Evolutionary conservation across 768 basidiomycete genomes (phyloP).

Genomic region (Butyriboletus loyo): DNA sequence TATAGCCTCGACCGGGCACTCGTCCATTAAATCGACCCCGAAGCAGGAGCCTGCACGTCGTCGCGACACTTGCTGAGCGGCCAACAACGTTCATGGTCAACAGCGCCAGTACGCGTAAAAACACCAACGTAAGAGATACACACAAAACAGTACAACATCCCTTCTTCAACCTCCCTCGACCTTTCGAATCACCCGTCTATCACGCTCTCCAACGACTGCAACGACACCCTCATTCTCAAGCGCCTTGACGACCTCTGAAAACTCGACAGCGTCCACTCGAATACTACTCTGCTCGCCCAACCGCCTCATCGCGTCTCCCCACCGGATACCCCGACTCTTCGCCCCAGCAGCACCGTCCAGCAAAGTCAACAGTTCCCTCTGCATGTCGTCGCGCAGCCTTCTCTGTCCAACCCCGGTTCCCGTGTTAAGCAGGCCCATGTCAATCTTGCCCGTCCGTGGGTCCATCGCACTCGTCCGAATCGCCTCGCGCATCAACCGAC

Average conservation of each 20-base stretch:
- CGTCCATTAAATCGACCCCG: background rate
- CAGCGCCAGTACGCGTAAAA: background rate
- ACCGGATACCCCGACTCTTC: conserved; percentile 63
- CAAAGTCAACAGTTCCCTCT: conserved; percentile 69
- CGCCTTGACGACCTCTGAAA: conserved; percentile 70
- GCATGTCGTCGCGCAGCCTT: conserved; percentile 85
- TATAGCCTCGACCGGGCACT: conserved; percentile 11
- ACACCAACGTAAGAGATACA: conserved; percentile 1
- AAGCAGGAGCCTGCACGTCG: background rate
- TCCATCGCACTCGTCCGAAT: conserved; percentile 95
- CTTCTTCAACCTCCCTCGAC: conserved; percentile 44
- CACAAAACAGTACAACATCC: background rate
- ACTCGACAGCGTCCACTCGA: conserved; percentile 75
- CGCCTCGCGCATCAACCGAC: conserved; percentile 93
- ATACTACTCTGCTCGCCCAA: conserved; percentile 85
- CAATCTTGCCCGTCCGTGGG: conserved; percentile 94
- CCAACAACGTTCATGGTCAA: background rate
- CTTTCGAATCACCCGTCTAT: conserved; percentile 73
- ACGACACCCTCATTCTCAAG: conserved; percentile 85
- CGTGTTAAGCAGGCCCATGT: conserved; percentile 92
- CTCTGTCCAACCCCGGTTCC: conserved; percentile 88
- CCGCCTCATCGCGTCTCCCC: conserved; percentile 76
- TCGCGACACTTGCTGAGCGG: background rate
- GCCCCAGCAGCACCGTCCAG: conserved; percentile 50
- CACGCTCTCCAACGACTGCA: conserved; percentile 84